Base-by-base conservation (phyloP, 108 stramenopile species). In the Schizochytrium sp. region DNA sequence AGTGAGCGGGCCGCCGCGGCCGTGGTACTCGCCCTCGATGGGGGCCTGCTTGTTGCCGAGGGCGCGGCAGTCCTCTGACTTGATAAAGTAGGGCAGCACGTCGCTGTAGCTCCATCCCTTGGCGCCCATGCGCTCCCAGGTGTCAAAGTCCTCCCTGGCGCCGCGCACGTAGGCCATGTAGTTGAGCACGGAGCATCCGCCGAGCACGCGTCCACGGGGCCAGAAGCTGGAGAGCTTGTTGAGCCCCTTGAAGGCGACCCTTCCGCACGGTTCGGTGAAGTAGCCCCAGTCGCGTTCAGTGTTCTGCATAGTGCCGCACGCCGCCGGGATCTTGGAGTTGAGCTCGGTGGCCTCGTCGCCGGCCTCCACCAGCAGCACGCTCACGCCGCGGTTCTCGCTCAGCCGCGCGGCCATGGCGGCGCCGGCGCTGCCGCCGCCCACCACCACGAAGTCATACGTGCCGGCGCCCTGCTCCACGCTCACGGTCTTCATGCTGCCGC, bases 131-230 rank as follows among this genome's bases (percentile, higher is more conserved):
- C 48, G 48, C 51, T 83, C 76, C 76, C 76, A 83, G 45, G 76
- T 83, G 51, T 83, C 76, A 45, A 83, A 83, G 48, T 83, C 76
- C 51, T 53, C 48, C 48, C 51, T 12, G 45, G 45, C 76, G 19
- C 76, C 76, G 45, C 76, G 76, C 76, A 83, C 76, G 48, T 83
- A 83, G 51, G 76, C 76, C 76, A 83, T 83, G 51, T 83, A 83
- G 76, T 83, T 83, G 76, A 83, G 45, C 3, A 83, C 45, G 76
- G 76, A 83, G 45, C 48, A 83, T 47, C 76, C 76, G n/a, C 76
- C 76, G 28, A 83, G 76, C 14, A 21, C 45, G 23, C 51, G 19
- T 1, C 76, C 76, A 16, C 76, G 76, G 5, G 76, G 76, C 76
- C 76, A 83, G 23, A 83, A 83, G 76, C 76, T 83, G 12, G 23